A percentile compares a stretch with the other conserved stretches of the same genome.
Evolutionary conservation across 495 filamentous ascomycete genomes (phyloP).

Genomic region (Aspergillus leporis): DNA sequence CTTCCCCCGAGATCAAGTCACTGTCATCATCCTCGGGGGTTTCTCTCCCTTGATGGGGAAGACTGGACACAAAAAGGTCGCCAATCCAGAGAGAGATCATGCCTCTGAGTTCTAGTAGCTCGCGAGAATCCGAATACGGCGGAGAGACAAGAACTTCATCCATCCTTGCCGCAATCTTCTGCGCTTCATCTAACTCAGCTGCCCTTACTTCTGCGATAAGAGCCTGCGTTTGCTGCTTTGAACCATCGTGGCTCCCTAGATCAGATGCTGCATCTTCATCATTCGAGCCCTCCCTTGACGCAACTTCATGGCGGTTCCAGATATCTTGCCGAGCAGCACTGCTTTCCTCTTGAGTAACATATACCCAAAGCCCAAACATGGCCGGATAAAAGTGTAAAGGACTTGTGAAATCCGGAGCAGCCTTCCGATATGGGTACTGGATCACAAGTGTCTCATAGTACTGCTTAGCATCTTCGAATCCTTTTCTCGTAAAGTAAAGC

Average conservation of each 20-base stretch:
- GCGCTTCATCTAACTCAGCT: conserved; percentile 46
- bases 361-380: conserved; percentile 69
- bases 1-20: conserved; percentile 25
- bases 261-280: conserved; percentile 33
- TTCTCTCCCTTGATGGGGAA: conserved; percentile 24
- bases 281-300: conserved; percentile 28
- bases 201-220: conserved; percentile 28
- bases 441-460: conserved; percentile 71
- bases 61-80: conserved; percentile 52
- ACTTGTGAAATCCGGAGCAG: conserved; percentile 42
- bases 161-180: conserved; percentile 61
- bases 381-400: conserved; percentile 63
- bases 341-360: conserved; percentile 54
- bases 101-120: conserved; percentile 61
- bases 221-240: conserved; percentile 16
- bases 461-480: conserved; percentile 56
- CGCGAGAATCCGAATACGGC: conserved; percentile 60
- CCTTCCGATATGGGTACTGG: conserved; percentile 60
- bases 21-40: conserved; percentile 20
- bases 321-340: conserved; percentile 33
- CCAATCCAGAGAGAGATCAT: conserved; percentile 69
- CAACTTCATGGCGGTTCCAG: conserved; percentile 19
- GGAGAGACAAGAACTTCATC: conserved; percentile 61
- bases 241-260: conserved; percentile 9
- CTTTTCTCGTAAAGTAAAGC: conserved; percentile 46